Evolutionary conservation across 345 rosid genomes (phyloP), one percentile per base, ranked within the genome.

Genomic region (Sapria himalayana): DNA sequence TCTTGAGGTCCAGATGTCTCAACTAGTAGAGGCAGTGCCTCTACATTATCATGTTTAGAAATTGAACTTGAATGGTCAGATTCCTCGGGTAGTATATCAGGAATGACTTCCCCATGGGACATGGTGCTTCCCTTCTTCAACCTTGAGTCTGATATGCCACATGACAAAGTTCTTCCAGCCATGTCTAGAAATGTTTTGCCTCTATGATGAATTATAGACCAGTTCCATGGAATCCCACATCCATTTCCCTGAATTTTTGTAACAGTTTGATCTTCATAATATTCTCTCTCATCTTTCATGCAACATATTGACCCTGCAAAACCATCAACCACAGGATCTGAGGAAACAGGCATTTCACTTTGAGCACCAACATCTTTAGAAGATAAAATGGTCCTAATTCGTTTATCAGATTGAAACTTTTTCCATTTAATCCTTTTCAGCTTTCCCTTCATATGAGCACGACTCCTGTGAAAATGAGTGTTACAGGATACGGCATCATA

Each of bases 81-180:
- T 23, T 45, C 56, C 58, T 77, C 54, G 21, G 71, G 80, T 70
- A 74, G 59, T n/a, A n/a, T n/a, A 53, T 61, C 72, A 23, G 72
- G 63, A 51, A 45, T 48, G 60, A 64, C 71, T 55, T 73, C 74
- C 35, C 70, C 84, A 22, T 39, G 66, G 36, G 65, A 56, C 50
- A 56, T 64, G 41, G 57, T 52, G 43, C 67, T 56, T 10, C 70
- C 71, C 65, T 67, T 81, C 57, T 55, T 67, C 37, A 63, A 55
- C 50, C 67, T 74, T 16, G 91, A 58, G 23, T 77, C 93, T 19
- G 93, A 71, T 41, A 73, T 54, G 20, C 99, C 99, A 54, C 95
- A 91, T 40, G 99, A 80, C 25, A 91, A 71, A 61, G 95, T 82
- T 64, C 92, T 62, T 24, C 99, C 99, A 15, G 99, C 99, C 55